These are phyloP conservation scores for Phlebiopsis gigantea DNA, from an alignment of 768 basidiomycete genomes.

Conservation along the genomic window DNA sequence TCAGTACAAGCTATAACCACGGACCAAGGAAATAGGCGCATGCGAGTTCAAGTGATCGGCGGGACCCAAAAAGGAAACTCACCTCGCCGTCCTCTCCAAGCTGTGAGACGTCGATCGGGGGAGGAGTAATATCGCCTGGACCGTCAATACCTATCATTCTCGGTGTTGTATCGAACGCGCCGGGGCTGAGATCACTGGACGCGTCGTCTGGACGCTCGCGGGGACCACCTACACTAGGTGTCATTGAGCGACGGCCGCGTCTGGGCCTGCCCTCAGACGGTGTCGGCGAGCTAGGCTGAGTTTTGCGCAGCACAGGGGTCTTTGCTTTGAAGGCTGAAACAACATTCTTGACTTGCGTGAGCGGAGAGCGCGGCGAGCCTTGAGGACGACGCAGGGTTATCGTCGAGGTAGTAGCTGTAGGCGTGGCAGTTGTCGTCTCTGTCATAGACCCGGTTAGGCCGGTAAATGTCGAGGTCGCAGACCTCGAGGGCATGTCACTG, in stretches of 20 bases:
- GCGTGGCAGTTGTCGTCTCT: constrained; percentile 26
- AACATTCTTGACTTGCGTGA: constrained; percentile 72
- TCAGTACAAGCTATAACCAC: neutral
- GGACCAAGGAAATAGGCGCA: neutral
- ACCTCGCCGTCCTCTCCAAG: constrained; percentile 44
- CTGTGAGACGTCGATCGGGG: constrained; percentile 43
- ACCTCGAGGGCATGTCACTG: constrained; percentile 20
- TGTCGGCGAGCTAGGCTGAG: constrained; percentile 13
- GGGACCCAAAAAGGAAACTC: constrained; percentile 17
- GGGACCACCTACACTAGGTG: constrained; percentile 1
- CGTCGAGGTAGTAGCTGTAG: constrained; percentile 37
- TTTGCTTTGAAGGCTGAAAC: constrained; percentile 79
- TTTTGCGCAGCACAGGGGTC: constrained; percentile 40
- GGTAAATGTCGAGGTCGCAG: constrained; percentile 26
- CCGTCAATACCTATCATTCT: constrained; percentile 26
- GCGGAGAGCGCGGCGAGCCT: constrained; percentile 60
- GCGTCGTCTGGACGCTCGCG: constrained; percentile 10
- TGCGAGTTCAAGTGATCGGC: constrained; percentile 1
- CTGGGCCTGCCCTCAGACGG: constrained; percentile 23
- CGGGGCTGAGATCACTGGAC: neutral
- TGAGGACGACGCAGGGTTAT: constrained; percentile 59
- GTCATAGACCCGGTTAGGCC: constrained; percentile 15
- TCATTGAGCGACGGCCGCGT: constrained; percentile 33
- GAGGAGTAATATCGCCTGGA: constrained; percentile 31
- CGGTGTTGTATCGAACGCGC: neutral